These are phyloP conservation scores for Monosporascus sp. DNA, from an alignment of 2,329 filamentous ascomycete species.

Conservation along the genomic window DNA sequence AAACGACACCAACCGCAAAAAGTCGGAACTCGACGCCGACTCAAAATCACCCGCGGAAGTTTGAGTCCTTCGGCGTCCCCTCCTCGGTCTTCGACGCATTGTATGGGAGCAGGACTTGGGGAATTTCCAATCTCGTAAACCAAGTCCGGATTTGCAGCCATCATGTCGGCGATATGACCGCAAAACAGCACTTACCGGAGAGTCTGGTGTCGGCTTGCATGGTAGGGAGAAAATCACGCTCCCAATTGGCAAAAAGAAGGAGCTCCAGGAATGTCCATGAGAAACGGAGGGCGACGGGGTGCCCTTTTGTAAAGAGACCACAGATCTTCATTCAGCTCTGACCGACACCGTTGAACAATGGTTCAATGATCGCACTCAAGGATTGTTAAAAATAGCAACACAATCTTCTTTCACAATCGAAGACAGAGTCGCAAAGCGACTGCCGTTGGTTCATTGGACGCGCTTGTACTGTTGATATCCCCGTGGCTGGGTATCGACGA, in stretches of 20 bases:
- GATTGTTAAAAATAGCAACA: constrained; percentile 13
- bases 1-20: constrained; percentile 11
- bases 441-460: not conserved
- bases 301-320: not conserved
- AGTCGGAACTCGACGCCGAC: constrained; percentile 17
- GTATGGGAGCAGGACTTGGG: constrained; percentile 12
- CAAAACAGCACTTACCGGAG: not conserved
- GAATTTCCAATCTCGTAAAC: constrained; percentile 3
- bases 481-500: no score
- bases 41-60: constrained; percentile 14
- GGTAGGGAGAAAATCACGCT: not conserved
- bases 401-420: constrained; percentile 1
- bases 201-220: not conserved
- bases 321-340: not conserved
- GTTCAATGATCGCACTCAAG: not conserved
- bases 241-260: not conserved
- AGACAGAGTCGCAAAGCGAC: not conserved
- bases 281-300: not conserved
- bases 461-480: no score
- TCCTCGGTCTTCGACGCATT: constrained; percentile 24
- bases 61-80: constrained; percentile 14
- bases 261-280: not conserved
- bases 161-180: not conserved
- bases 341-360: not conserved
- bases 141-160: not conserved